Conservation (phyloP, 345 rosid genomes). For the Trapa bicornis region DNA sequence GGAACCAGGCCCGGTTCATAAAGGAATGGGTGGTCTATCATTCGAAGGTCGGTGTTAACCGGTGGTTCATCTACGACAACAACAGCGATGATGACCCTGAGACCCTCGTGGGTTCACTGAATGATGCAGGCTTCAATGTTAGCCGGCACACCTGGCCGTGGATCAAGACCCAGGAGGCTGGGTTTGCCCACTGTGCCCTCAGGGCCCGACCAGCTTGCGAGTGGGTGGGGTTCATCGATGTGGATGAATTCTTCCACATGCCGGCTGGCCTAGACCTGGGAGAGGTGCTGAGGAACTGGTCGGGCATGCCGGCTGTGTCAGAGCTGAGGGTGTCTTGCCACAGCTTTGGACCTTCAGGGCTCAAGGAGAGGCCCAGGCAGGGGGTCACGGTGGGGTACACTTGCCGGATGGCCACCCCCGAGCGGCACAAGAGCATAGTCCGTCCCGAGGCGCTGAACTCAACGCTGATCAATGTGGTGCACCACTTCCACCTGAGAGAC, state of each 20-base stretch:
- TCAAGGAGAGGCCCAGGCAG: constrained; percentile 21
- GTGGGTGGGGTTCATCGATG: constrained; percentile 82
- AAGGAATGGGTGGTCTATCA: constrained; percentile 88
- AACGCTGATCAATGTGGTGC: constrained; percentile 62
- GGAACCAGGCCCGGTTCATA: constrained; percentile 52
- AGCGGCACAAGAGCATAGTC: constrained; percentile 87
- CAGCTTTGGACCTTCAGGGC: constrained; percentile 71
- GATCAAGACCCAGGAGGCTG: constrained; percentile 82
- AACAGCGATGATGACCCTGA: constrained; percentile 61
- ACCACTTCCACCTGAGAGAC: constrained; percentile 57
- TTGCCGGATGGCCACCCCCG: constrained; percentile 38
- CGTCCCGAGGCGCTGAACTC: constrained; percentile 64
- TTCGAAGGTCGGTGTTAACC: constrained; percentile 46
- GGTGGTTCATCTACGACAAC: constrained; percentile 80
- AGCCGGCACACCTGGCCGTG: constrained; percentile 73
- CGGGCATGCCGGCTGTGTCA: constrained; percentile 15
- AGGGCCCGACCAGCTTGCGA: constrained; percentile 47
- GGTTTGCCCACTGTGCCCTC: constrained; percentile 73
- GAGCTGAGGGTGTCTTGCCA: constrained; percentile 56
- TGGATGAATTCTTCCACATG: constrained; percentile 59
- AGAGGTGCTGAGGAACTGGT: constrained; percentile 23
- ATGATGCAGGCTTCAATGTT: constrained; percentile 24
- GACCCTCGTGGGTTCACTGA: constrained; percentile 24
- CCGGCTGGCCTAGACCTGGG: constrained; percentile 25
- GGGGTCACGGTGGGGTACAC: constrained; percentile 71